A percentile compares a stretch with the other conserved stretches of the same genome.
These are phyloP conservation scores for Hydnomerulius pinastri DNA, from an alignment of 768 basidiomycete genomes.

Conservation along the genomic window DNA sequence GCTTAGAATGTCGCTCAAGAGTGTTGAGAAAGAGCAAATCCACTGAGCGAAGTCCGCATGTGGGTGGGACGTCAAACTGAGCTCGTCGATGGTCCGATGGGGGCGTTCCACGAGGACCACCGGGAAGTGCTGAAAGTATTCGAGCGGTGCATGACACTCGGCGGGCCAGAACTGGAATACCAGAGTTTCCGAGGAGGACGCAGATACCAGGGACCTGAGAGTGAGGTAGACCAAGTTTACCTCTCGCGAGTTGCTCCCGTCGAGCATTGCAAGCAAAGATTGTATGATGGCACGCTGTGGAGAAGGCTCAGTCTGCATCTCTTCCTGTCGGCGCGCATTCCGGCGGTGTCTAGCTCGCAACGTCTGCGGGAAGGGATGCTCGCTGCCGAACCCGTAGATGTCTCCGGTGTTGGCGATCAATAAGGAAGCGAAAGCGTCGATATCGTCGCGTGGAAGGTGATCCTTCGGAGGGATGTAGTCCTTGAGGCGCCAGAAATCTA, in stretches of 20 bases:
- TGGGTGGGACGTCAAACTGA: constrained; percentile 35
- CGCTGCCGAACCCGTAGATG: constrained; percentile 61
- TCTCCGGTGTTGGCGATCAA: constrained; percentile 59
- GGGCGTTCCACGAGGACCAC: constrained; percentile 35
- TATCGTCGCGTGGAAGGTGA: constrained; percentile 64
- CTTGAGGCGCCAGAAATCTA: constrained; percentile 85
- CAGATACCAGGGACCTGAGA: constrained; percentile 57
- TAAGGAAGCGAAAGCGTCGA: constrained; percentile 70
- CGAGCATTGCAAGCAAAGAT: constrained; percentile 59
- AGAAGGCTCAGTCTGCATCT: constrained; percentile 21
- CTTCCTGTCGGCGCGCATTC: constrained; percentile 13
- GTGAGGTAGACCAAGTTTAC: constrained; percentile 64
- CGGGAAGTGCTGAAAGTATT: constrained; percentile 49
- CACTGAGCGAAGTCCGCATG: constrained; percentile 58
- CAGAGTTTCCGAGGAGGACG: constrained; percentile 31
- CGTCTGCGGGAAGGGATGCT: constrained; percentile 45
- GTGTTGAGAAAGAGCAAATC: constrained; percentile 58
- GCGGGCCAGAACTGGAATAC: constrained; percentile 34
- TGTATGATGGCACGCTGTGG: constrained; percentile 54
- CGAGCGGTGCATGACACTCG: constrained; percentile 47
- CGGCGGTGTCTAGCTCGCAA: constrained; percentile 40
- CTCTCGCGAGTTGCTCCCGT: constrained; percentile 47
- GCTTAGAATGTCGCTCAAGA: constrained; percentile 63
- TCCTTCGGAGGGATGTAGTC: constrained; percentile 62
- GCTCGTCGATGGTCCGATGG: constrained; percentile 39